Evolutionary conservation across 768 basidiomycete genomes (phyloP).

Genomic region (Naganishia vaughanmartiniae): DNA sequence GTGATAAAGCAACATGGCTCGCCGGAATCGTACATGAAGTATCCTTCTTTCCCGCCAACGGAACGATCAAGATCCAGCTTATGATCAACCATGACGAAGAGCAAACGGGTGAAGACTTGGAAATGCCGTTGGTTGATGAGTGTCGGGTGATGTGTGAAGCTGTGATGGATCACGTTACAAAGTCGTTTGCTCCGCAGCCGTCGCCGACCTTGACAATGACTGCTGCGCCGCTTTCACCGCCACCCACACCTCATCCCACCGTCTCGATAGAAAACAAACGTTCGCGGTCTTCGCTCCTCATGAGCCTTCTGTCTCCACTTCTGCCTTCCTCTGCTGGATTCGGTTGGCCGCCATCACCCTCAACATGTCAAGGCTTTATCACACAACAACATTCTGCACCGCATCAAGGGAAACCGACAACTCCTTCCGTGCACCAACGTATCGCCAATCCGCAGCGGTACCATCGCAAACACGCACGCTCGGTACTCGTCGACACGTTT

Average conservation of each 20-base stretch:
- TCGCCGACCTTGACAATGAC: conserved; percentile 12
- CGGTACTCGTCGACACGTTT: conserved; percentile 51
- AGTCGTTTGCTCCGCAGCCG: conserved; percentile 43
- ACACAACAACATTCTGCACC: not conserved
- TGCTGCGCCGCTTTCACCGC: conserved; percentile 9
- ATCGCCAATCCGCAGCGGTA: conserved; percentile 36
- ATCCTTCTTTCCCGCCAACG: conserved; percentile 46
- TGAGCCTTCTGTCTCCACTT: conserved; percentile 42
- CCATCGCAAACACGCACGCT: conserved; percentile 51
- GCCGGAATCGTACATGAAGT: conserved; percentile 51
- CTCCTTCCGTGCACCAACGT: not conserved
- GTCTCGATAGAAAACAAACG: not conserved
- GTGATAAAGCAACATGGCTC: conserved; percentile 52
- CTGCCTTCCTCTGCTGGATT: conserved; percentile 34
- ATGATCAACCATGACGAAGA: not conserved
- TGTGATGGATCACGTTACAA: conserved; percentile 45
- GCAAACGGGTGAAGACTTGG: conserved; percentile 42
- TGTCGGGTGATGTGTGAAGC: conserved; percentile 38
- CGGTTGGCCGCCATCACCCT: not conserved
- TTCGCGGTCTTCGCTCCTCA: conserved; percentile 44
- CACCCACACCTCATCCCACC: not conserved
- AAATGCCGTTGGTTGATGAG: conserved; percentile 35
- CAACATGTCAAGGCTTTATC: not conserved
- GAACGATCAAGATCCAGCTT: conserved; percentile 41
- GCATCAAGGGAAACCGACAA: conserved; percentile 20